A percentile compares a stretch with the other conserved stretches of the same genome.
Evolutionary conservation across 257 asterid species (phyloP).

Genomic region (Nicotiana obtusifolia): DNA sequence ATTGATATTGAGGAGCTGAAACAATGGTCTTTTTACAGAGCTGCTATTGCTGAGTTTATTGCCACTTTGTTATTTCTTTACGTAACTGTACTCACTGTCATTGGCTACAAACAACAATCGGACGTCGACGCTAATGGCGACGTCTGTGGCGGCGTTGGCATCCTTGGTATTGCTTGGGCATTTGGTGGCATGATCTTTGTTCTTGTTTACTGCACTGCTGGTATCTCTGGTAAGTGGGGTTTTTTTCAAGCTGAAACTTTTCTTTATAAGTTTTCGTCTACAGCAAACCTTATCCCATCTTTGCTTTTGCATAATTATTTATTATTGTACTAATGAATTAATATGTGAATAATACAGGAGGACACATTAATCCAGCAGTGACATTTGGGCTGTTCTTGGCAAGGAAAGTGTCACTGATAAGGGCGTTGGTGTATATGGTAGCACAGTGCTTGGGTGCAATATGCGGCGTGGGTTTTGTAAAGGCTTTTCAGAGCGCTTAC

Average conservation of each 20-base stretch:
- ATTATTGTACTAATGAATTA: too few relatives aligned
- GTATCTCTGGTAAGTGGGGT: constrained; percentile 31
- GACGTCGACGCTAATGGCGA: background rate
- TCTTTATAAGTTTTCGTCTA: too few relatives aligned
- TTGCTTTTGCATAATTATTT: too few relatives aligned
- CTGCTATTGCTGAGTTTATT: constrained; percentile 21
- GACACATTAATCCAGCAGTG: constrained; percentile 50
- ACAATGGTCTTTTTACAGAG: constrained; percentile 21
- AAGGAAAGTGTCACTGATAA: constrained; percentile 37
- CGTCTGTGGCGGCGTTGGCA: constrained; percentile 18
- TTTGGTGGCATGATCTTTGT: constrained; percentile 27
- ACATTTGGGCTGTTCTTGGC: constrained; percentile 46
- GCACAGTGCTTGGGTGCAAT: constrained; percentile 51
- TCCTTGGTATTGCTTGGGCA: constrained; percentile 25
- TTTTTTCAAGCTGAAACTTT: too few relatives aligned
- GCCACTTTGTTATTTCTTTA: constrained; percentile 21
- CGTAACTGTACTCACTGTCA: constrained; percentile 19
- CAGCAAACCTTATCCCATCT: too few relatives aligned
- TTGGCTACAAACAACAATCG: constrained; percentile 11
- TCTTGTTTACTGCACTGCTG: constrained; percentile 26
- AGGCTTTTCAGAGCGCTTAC: constrained; percentile 31
- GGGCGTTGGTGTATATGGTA: constrained; percentile 40
- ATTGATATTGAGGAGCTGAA: constrained; percentile 11
- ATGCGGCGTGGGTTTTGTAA: constrained; percentile 44
- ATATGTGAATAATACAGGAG: constrained; percentile 20